phyloP scores from a whole-genome alignment of 2,329 filamentous ascomycete genomes.

The Penicillium sp. region DNA sequence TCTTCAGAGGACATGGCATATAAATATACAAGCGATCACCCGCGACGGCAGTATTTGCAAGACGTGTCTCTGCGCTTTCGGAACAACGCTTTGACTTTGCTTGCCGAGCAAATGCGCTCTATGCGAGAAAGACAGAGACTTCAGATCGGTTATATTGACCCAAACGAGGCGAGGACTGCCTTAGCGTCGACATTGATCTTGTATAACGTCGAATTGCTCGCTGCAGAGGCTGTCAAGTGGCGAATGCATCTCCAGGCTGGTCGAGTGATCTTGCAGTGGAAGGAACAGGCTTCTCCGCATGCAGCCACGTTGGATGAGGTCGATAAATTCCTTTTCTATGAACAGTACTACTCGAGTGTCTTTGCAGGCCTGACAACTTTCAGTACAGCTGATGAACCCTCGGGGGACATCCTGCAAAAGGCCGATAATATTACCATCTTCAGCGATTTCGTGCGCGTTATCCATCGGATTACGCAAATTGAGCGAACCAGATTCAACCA shows the following conservation, averaged over 20 bases:
- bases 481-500: constrained; percentile 16
- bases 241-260: constrained; percentile 24
- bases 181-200: constrained; percentile 24
- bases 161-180: constrained; percentile 4
- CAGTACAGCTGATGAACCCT: constrained; percentile 11
- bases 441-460: constrained; percentile 21
- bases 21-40: constrained; percentile 9
- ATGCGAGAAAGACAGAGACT: constrained; percentile 4
- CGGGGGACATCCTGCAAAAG: constrained; percentile 8
- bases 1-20: constrained; percentile 21
- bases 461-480: constrained; percentile 20
- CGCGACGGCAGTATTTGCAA: constrained; percentile 6
- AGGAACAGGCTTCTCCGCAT: constrained; percentile 10
- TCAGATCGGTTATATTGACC: neutral
- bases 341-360: constrained; percentile 26
- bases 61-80: constrained; percentile 7
- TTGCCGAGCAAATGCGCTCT: constrained; percentile 8
- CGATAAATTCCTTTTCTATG: constrained; percentile 16
- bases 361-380: constrained; percentile 26
- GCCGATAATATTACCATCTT: constrained; percentile 18
- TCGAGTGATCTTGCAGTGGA: constrained; percentile 19
- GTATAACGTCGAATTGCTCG: constrained; percentile 25
- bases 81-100: constrained; percentile 9
- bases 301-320: constrained; percentile 1
- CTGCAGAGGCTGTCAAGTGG: constrained; percentile 19